These are phyloP conservation scores for Gastrolobium villosum DNA, from an alignment of 306 rosid genomes.

Conservation along the genomic window DNA sequence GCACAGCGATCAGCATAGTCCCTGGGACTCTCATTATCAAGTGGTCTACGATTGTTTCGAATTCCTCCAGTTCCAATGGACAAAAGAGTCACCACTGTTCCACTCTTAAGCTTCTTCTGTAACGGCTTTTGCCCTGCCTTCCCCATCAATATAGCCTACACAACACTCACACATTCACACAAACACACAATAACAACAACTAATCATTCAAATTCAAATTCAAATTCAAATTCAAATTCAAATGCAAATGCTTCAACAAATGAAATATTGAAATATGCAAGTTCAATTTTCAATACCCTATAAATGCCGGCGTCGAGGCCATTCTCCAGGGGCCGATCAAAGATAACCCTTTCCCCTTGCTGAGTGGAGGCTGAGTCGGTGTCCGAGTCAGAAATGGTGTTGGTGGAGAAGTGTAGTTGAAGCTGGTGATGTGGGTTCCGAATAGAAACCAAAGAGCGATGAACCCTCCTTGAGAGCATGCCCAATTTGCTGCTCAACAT, in stretches of 20 bases:
- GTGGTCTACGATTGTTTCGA: constrained; percentile 86
- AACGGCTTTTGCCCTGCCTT: constrained; percentile 84
- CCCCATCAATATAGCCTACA: constrained; percentile 89
- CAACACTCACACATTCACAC: not conserved
- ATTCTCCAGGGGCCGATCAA: constrained; percentile 69
- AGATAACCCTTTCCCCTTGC: not conserved
- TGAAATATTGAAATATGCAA: too few relatives aligned
- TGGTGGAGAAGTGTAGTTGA: constrained; percentile 52
- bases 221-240: not conserved
- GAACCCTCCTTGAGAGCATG: constrained; percentile 63
- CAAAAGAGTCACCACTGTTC: constrained; percentile 66
- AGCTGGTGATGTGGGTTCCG: constrained; percentile 30
- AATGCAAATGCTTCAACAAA: too few relatives aligned
- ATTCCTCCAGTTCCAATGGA: constrained; percentile 93
- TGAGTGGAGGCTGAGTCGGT: constrained; percentile 45
- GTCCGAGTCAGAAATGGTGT: constrained; percentile 47
- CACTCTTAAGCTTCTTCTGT: constrained; percentile 81
- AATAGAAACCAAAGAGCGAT: constrained; percentile 58
- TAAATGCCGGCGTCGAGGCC: constrained; percentile 86
- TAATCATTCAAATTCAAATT: not conserved
- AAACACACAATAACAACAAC: not conserved
- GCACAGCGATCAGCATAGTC: constrained; percentile 80
- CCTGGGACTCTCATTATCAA: constrained; percentile 70
- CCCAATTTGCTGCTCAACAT: constrained; percentile 57
- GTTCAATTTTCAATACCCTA: constrained; percentile 56